Conservation (phyloP, 192 early-diverging fungal species). For the Umbelopsis vinacea region DNA sequence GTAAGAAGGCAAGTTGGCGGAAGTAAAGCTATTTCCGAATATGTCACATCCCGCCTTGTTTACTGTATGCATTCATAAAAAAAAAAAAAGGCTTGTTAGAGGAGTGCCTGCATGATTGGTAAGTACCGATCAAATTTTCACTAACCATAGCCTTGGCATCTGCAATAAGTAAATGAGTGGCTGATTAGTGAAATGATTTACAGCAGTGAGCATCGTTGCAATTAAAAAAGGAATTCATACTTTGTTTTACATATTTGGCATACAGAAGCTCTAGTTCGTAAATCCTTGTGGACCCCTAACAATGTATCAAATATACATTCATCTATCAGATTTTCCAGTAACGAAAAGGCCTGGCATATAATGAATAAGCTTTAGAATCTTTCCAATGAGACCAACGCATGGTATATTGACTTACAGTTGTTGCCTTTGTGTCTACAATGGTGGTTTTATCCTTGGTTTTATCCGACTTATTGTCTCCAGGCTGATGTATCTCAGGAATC, state of each 20-base stretch:
- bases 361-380: neutral
- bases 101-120: neutral
- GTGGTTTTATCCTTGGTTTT: neutral
- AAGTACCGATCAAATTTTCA: neutral
- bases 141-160: slow-evolving; percentile 45
- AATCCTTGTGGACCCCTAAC: slow-evolving; percentile 73
- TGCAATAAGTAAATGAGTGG: neutral
- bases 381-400: neutral
- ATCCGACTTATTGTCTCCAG: neutral
- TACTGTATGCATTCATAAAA: slow-evolving; percentile 33
- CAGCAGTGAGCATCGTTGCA: neutral
- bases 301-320: slow-evolving; percentile 74
- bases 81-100: slow-evolving; percentile 1
- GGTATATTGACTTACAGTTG: neutral
- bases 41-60: slow-evolving; percentile 62
- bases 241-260: slow-evolving; percentile 80
- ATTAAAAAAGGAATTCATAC: slow-evolving; percentile 48
- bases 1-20: slow-evolving; percentile 62
- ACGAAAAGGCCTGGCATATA: slow-evolving; percentile 51
- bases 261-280: slow-evolving; percentile 56
- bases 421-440: slow-evolving; percentile 7
- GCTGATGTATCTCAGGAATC: neutral
- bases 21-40: slow-evolving; percentile 64
- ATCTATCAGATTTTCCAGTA: slow-evolving; percentile 73
- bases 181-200: neutral